These are phyloP conservation scores for Macrocystidia cucumis DNA, from an alignment of 1,284 basidiomycete species.

Conservation along the genomic window DNA sequence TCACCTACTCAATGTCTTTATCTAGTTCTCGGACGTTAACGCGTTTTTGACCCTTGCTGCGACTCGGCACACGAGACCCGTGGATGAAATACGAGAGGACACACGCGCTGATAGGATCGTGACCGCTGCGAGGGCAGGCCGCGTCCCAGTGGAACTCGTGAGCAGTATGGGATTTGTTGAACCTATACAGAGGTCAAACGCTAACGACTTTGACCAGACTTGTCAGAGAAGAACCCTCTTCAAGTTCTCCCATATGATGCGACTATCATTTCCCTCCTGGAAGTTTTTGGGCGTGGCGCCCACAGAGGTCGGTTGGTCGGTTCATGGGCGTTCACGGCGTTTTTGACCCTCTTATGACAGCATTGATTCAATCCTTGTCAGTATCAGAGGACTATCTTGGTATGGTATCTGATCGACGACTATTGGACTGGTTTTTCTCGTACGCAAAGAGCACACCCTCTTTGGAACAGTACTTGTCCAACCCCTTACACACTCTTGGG, in stretches of 20 bases:
- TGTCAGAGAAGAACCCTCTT: slow-evolving; percentile 76
- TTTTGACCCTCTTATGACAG: slow-evolving; percentile 23
- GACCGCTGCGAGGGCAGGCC: slow-evolving; percentile 61
- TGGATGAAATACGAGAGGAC: slow-evolving; percentile 51
- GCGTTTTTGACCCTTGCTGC: slow-evolving; percentile 75
- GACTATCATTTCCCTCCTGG: slow-evolving; percentile 52
- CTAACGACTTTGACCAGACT: slow-evolving; percentile 33
- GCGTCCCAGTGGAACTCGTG: slow-evolving; percentile 64
- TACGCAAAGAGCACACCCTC: slow-evolving; percentile 40
- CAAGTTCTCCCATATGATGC: slow-evolving; percentile 55
- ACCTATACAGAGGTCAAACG: no score
- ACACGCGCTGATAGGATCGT: slow-evolving; percentile 59
- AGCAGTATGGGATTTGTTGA: slow-evolving; percentile 49
- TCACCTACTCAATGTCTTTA: slow-evolving; percentile 1
- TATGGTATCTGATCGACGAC: slow-evolving; percentile 53
- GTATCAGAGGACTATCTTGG: slow-evolving; percentile 37
- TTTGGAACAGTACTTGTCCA: slow-evolving; percentile 47
- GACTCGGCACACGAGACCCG: slow-evolving; percentile 56
- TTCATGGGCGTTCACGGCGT: neutral
- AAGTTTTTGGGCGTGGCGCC: slow-evolving; percentile 57
- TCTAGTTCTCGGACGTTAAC: slow-evolving; percentile 73
- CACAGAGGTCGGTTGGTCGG: slow-evolving; percentile 47
- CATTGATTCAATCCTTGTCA: slow-evolving; percentile 37
- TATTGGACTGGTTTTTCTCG: slow-evolving; percentile 55
- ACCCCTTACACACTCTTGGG: slow-evolving; percentile 45